These are phyloP conservation scores for Exophiala sp. DNA, from an alignment of 2,329 filamentous ascomycete species.

Conservation along the genomic window DNA sequence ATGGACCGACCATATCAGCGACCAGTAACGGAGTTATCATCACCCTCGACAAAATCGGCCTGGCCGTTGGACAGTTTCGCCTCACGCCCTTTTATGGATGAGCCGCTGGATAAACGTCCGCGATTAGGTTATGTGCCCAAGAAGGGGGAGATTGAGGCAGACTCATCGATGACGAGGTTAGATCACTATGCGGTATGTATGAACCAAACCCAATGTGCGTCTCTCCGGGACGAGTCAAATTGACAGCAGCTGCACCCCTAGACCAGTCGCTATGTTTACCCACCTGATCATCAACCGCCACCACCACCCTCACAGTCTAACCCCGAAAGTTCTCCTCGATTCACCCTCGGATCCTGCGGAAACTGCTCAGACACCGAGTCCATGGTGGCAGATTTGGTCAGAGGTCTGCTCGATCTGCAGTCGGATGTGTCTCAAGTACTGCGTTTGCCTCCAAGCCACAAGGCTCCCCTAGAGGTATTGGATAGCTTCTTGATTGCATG, in stretches of 20 bases:
- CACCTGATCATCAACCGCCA: slow-evolving; percentile 8
- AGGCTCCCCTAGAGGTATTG: slow-evolving; percentile 15
- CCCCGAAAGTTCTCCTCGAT: slow-evolving; percentile 1
- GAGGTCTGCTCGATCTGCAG: slow-evolving; percentile 22
- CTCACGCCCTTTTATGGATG: slow-evolving; percentile 5
- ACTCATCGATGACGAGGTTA: slow-evolving; percentile 5
- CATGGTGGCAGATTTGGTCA: slow-evolving; percentile 20
- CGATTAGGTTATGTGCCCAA: slow-evolving; percentile 15
- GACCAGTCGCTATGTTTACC: slow-evolving; percentile 10
- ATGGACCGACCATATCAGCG: slow-evolving; percentile 9
- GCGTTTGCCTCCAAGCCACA: slow-evolving; percentile 7
- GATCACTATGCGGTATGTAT: slow-evolving; percentile 11
- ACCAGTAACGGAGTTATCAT: slow-evolving; percentile 3
- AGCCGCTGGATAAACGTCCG: slow-evolving; percentile 19
- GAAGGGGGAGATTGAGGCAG: slow-evolving; percentile 3
- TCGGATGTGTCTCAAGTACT: slow-evolving; percentile 21
- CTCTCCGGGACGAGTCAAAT: not conserved
- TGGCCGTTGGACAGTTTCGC: slow-evolving; percentile 5
- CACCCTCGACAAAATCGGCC: slow-evolving; percentile 6
- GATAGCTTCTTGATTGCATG: slow-evolving; percentile 3
- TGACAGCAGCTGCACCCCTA: slow-evolving; percentile 9
- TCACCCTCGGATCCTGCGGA: slow-evolving; percentile 13
- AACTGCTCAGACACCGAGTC: slow-evolving; percentile 22
- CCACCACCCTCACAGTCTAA: slow-evolving; percentile 1
- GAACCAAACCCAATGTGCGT: not conserved